Percentiles rank a stretch among this genome's conserved stretches.
These are phyloP conservation scores for Ophiostoma sp. DNA, from an alignment of 2,329 filamentous ascomycete species.

Conservation along the genomic window DNA sequence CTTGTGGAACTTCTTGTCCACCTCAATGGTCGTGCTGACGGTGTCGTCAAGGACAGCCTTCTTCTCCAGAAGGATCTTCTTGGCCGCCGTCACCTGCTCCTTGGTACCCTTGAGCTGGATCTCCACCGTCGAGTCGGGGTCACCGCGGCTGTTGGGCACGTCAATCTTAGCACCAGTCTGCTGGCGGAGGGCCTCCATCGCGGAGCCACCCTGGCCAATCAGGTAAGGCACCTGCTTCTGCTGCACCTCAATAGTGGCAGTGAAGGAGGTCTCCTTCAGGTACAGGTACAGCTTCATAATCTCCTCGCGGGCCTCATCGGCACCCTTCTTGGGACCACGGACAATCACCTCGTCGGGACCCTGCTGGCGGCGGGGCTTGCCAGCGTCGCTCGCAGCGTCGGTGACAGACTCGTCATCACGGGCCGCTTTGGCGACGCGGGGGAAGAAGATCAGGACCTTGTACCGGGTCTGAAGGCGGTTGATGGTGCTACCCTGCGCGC, in stretches of 20 bases:
- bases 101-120: conserved; percentile 93
- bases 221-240: conserved; percentile 91
- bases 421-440: conserved; percentile 62
- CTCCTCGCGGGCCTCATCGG: conserved; percentile 88
- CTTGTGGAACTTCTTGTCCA: conserved; percentile 94
- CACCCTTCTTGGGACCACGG: conserved; percentile 88
- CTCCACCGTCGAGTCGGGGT: conserved; percentile 70
- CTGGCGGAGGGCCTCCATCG: conserved; percentile 86
- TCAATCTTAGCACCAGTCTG: conserved; percentile 87
- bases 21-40: conserved; percentile 77
- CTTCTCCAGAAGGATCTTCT: conserved; percentile 86
- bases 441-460: conserved; percentile 94
- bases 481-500: conserved; percentile 81
- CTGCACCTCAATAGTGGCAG: conserved; percentile 77
- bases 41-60: conserved; percentile 86
- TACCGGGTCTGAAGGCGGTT: conserved; percentile 91
- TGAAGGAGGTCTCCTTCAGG: conserved; percentile 81
- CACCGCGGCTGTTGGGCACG: conserved; percentile 78
- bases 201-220: conserved; percentile 86
- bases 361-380: conserved; percentile 69
- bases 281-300: conserved; percentile 87
- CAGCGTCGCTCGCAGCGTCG: conserved; percentile 68
- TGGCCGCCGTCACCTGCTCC: conserved; percentile 84
- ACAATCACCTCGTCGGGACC: conserved; percentile 85
- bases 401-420: conserved; percentile 70